phyloP scores from a whole-genome alignment of 2,329 filamentous ascomycete genomes.

The Aaosphaeria pasadenensis region DNA sequence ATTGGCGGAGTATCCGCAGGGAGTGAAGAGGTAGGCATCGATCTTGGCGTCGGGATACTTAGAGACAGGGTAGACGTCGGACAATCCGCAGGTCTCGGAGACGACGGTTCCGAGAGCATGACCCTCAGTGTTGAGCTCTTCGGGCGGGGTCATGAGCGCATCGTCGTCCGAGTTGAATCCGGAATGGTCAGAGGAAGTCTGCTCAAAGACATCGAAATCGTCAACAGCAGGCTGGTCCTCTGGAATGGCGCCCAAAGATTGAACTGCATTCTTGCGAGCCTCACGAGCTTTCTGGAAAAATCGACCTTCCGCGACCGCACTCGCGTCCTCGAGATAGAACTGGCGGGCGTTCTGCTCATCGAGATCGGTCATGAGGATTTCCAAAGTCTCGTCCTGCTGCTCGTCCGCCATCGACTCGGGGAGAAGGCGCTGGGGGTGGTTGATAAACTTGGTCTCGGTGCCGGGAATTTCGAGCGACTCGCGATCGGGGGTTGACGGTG shows the following conservation, averaged over 20 bases:
- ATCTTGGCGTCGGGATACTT: constrained; percentile 91
- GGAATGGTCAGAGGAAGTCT: constrained; percentile 62
- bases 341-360: constrained; percentile 65
- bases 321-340: constrained; percentile 76
- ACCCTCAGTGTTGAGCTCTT: constrained; percentile 85
- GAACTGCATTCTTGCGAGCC: constrained; percentile 58
- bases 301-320: constrained; percentile 81
- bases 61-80: constrained; percentile 80
- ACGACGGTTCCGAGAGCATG: constrained; percentile 91
- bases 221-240: constrained; percentile 53
- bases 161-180: constrained; percentile 58
- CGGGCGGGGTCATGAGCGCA: constrained; percentile 53
- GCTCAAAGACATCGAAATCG: constrained; percentile 76
- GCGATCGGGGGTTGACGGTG: constrained; percentile 69
- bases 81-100: constrained; percentile 83
- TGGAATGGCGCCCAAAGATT: constrained; percentile 59
- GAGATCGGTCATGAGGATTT: constrained; percentile 67
- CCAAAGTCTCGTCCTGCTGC: constrained; percentile 70
- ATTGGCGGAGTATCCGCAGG: constrained; percentile 96
- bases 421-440: constrained; percentile 57
- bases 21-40: constrained; percentile 93
- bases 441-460: constrained; percentile 58
- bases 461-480: constrained; percentile 44
- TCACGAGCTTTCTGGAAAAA: constrained; percentile 66
- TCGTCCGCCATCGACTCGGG: constrained; percentile 42